These are phyloP conservation scores for Fusarium chuoi DNA, from an alignment of 2,329 filamentous ascomycete species.

Conservation along the genomic window DNA sequence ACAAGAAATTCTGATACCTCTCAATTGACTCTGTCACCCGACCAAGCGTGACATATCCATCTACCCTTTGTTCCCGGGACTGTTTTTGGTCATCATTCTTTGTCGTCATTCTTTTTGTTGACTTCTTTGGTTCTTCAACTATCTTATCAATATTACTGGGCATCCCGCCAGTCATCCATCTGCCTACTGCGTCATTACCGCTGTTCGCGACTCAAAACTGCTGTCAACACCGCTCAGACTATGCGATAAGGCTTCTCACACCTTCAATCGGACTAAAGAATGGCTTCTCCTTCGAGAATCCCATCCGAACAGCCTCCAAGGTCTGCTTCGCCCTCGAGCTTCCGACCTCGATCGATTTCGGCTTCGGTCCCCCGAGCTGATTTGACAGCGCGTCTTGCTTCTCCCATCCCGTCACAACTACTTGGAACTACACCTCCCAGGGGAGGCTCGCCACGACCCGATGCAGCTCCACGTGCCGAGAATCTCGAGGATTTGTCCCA, in stretches of 20 bases:
- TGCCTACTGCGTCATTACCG: conserved; percentile 24
- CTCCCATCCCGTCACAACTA: conserved; percentile 60
- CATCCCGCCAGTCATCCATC: neutral
- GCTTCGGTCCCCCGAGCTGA: conserved; percentile 67
- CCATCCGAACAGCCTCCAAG: conserved; percentile 51
- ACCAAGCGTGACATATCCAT: conserved; percentile 15
- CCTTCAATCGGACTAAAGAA: conserved; percentile 38
- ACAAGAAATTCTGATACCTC: conserved; percentile 12
- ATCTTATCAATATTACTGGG: conserved; percentile 15
- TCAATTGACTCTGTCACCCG: conserved; percentile 40
- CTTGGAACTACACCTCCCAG: conserved; percentile 52
- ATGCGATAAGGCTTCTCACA: conserved; percentile 42
- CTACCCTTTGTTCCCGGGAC: conserved; percentile 24
- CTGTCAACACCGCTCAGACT: conserved; percentile 21
- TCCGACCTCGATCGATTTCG: conserved; percentile 58
- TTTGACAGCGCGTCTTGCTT: conserved; percentile 69
- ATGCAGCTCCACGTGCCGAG: conserved; percentile 31
- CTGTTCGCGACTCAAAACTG: conserved; percentile 17
- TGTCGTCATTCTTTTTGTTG: conserved; percentile 32
- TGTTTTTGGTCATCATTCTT: conserved; percentile 18
- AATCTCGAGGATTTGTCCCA: conserved; percentile 64
- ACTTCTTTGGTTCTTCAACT: conserved; percentile 4
- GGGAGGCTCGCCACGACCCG: conserved; percentile 47
- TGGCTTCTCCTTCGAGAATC: conserved; percentile 54
- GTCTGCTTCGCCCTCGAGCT: conserved; percentile 61